A percentile compares a stretch with the other conserved stretches of the same genome.
Evolutionary conservation across 306 rosid genomes (phyloP).

Genomic region (Lathyrus sativus): DNA sequence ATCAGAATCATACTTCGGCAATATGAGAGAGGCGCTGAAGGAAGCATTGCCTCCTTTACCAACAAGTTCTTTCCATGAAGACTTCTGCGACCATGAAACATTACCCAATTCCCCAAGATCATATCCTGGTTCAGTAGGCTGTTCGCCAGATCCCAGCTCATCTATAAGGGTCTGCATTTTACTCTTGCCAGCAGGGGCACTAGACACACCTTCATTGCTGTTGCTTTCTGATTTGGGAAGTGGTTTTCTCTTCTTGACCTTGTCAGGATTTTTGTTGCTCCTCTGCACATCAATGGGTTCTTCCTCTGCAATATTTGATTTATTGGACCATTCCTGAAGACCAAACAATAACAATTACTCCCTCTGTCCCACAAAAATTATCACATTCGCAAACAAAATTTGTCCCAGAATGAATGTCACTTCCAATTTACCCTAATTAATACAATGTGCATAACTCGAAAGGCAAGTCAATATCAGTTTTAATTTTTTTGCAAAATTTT

Average conservation of each 20-base stretch:
- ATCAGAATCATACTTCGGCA: constrained; percentile 39
- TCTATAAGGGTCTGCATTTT: constrained; percentile 33
- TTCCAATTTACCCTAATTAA: neutral
- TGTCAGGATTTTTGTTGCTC: constrained; percentile 40
- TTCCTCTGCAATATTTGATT: constrained; percentile 36
- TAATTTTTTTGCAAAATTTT: neutral
- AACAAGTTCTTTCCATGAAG: constrained; percentile 80
- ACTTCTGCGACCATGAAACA: constrained; percentile 71
- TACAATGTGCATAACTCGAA: neutral
- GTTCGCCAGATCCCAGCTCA: constrained; percentile 39
- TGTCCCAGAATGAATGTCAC: neutral
- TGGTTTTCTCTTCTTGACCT: constrained; percentile 52
- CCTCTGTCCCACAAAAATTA: neutral
- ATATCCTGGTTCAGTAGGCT: constrained; percentile 39
- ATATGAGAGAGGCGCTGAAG: constrained; percentile 55
- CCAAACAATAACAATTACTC: constrained; percentile 29
- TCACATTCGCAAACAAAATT: neutral
- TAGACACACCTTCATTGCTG: constrained; percentile 36
- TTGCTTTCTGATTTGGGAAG: constrained; percentile 26
- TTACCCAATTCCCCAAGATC: constrained; percentile 38
- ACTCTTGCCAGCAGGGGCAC: constrained; percentile 38
- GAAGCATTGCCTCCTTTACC: constrained; percentile 46
- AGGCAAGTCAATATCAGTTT: neutral
- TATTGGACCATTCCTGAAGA: constrained; percentile 51
- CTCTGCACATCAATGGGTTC: constrained; percentile 39